Conservation (phyloP, 208 protist species). For the Vickermania spadyakhi region DNA sequence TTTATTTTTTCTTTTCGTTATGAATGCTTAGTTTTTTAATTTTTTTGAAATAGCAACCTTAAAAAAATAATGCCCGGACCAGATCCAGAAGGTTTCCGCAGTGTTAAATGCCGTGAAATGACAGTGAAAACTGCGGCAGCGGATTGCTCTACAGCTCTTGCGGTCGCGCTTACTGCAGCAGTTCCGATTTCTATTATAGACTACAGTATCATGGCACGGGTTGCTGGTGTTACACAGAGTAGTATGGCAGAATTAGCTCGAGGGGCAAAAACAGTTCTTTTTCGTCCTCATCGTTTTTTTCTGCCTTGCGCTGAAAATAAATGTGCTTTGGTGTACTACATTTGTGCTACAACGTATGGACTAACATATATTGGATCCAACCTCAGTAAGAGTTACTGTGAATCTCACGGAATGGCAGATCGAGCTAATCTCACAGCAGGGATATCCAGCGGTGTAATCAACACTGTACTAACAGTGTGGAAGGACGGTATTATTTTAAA, state of each 20-base stretch:
- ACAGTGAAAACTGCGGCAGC: conserved; percentile 29
- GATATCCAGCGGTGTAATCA: conserved; percentile 53
- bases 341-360: conserved; percentile 55
- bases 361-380: conserved; percentile 76
- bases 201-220: conserved; percentile 83
- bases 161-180: conserved; percentile 54
- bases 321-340: conserved; percentile 57
- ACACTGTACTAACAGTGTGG: conserved; percentile 71
- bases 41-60: no score
- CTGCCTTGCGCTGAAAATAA: conserved; percentile 79
- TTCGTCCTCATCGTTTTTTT: conserved; percentile 80
- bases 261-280: conserved; percentile 49
- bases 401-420: conserved; percentile 45
- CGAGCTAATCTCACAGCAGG: conserved; percentile 51
- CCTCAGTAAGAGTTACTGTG: conserved; percentile 70
- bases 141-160: conserved; percentile 53
- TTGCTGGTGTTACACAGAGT: conserved; percentile 65
- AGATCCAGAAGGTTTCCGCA: no score
- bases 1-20: no score
- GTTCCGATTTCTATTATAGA: conserved; percentile 86
- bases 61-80: no score
- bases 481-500: conserved; percentile 78
- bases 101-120: conserved; percentile 37
- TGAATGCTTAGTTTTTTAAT: no score
- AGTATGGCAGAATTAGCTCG: conserved; percentile 52